Conservation (phyloP, 371 early-diverging fungal genomes). For the Caulochytrium protostelioides region DNA sequence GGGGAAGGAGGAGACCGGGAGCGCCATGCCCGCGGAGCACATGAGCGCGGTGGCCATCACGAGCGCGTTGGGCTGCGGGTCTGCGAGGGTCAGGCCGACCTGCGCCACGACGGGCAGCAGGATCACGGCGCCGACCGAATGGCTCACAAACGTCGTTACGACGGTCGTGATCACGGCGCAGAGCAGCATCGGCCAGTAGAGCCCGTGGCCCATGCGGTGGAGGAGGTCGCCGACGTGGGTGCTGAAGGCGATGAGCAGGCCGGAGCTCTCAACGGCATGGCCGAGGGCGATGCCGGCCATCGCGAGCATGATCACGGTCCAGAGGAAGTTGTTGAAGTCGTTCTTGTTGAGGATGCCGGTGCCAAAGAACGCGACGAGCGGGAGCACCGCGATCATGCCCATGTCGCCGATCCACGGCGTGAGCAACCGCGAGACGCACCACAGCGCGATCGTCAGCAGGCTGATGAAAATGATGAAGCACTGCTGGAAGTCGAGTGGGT, state of each 20-base stretch:
- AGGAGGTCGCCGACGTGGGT: slow-evolving; percentile 36
- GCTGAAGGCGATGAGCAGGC: slow-evolving; percentile 59
- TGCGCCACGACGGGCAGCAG: slow-evolving; percentile 56
- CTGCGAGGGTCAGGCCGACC: slow-evolving; percentile 44
- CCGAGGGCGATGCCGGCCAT: slow-evolving; percentile 86
- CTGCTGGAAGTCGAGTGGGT: slow-evolving; percentile 29
- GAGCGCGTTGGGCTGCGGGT: slow-evolving; percentile 67
- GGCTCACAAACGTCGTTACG: slow-evolving; percentile 79
- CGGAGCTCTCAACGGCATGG: slow-evolving; percentile 67
- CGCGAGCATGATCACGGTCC: slow-evolving; percentile 63
- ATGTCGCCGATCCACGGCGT: slow-evolving; percentile 63
- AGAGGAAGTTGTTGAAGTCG: slow-evolving; percentile 56
- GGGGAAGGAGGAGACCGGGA: slow-evolving; percentile 75
- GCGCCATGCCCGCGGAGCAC: slow-evolving; percentile 72
- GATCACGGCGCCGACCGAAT: slow-evolving; percentile 77
- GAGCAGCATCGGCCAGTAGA: slow-evolving; percentile 43
- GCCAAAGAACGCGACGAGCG: slow-evolving; percentile 77
- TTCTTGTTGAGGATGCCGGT: slow-evolving; percentile 76
- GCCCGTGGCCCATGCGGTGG: slow-evolving; percentile 33
- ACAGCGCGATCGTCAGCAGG: slow-evolving; percentile 45
- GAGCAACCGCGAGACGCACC: slow-evolving; percentile 61
- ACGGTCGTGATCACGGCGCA: slow-evolving; percentile 43
- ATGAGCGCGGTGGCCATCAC: slow-evolving; percentile 68
- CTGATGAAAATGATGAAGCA: slow-evolving; percentile 38
- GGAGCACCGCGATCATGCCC: slow-evolving; percentile 76